phyloP scores from a whole-genome alignment of 129 eudicot species.

The Erigeron canadensis region DNA sequence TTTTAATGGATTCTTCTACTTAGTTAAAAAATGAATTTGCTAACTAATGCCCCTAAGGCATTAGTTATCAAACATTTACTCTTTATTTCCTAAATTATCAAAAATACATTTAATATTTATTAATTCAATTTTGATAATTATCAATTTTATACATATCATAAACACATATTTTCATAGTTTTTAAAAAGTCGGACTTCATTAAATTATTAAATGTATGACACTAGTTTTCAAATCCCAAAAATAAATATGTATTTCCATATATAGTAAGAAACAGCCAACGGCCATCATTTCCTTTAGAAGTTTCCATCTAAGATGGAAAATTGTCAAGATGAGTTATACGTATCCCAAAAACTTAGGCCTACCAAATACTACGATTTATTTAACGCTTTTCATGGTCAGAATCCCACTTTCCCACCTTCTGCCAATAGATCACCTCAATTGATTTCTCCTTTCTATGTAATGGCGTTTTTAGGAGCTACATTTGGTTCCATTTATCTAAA shows the following conservation, averaged over 20 bases:
- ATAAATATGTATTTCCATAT: neutral
- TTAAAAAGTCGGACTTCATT: too few species aligned
- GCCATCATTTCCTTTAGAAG: neutral
- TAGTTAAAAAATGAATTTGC: too few species aligned
- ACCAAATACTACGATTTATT: constrained; percentile 16
- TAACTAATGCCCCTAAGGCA: too few species aligned
- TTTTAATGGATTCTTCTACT: too few species aligned
- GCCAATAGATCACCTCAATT: neutral
- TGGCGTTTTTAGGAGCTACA: neutral
- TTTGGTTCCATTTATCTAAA: neutral
- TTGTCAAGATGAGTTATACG: neutral
- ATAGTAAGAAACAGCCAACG: neutral
- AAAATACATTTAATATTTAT: too few species aligned
- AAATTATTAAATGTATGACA: too few species aligned
- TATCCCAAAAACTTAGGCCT: constrained; percentile 10
- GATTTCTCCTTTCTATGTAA: constrained; percentile 28
- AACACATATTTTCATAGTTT: too few species aligned
- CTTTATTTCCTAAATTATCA: too few species aligned
- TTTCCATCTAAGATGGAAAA: neutral
- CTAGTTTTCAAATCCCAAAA: neutral
- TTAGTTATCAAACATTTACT: too few species aligned
- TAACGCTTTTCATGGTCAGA: constrained; percentile 17
- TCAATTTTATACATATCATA: too few species aligned
- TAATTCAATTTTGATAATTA: too few species aligned
- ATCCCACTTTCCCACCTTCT: constrained; percentile 21